A percentile compares a stretch with the other conserved stretches of the same genome.
phyloP scores from a whole-genome alignment of 169 alveolate species.

The Cryptosporidium baileyi region DNA sequence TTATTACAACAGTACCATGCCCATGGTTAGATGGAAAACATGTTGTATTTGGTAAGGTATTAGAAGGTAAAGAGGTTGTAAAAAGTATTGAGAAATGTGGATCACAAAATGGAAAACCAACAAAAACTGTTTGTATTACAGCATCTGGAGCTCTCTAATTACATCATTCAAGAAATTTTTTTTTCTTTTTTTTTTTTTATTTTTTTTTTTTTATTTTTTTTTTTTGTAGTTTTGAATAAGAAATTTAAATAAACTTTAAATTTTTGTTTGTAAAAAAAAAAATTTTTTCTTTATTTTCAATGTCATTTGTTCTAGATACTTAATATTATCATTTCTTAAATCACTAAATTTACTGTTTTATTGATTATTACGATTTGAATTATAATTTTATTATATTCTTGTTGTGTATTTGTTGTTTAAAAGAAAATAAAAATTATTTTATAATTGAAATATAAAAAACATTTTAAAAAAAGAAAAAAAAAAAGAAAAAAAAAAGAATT shows the following conservation, averaged over 20 bases:
- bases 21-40: constrained; percentile 97
- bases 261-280: not conserved
- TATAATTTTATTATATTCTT: not conserved
- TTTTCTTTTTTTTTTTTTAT: not conserved
- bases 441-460: not conserved
- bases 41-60: constrained; percentile 92
- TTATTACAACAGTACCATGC: constrained; percentile 91
- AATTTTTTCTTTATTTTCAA: not conserved
- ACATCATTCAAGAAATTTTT: not conserved
- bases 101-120: constrained; percentile 88
- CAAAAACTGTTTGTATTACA: constrained; percentile 85
- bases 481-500: not conserved
- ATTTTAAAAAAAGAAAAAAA: not conserved
- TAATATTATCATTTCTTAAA: no score
- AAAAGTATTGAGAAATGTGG: constrained; percentile 91
- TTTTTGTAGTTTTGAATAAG: not conserved
- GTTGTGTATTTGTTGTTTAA: not conserved
- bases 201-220: not conserved
- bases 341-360: not conserved
- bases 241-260: not conserved
- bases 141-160: constrained; percentile 88
- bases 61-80: constrained; percentile 91
- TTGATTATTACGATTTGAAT: not conserved
- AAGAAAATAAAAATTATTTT: not conserved
- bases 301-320: not conserved